A percentile compares a stretch with the other conserved stretches of the same genome.
phyloP scores from a whole-genome alignment of 2,329 filamentous ascomycete species.

The Talaromyces atroroseus region DNA sequence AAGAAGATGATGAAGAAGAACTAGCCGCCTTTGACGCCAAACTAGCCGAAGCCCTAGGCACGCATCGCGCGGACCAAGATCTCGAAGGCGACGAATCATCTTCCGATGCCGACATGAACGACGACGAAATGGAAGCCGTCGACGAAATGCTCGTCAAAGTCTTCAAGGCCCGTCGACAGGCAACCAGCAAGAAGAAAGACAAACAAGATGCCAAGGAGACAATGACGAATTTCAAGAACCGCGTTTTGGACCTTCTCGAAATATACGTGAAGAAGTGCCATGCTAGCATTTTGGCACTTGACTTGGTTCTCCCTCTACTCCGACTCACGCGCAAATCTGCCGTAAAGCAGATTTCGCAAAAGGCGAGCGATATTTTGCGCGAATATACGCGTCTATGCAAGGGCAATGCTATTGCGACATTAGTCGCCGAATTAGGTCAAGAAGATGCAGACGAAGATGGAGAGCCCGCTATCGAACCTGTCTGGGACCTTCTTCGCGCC shows the following conservation, averaged over 20 bases:
- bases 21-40: constrained; percentile 65
- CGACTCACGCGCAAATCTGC: constrained; percentile 68
- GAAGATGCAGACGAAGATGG: not conserved
- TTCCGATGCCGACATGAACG: constrained; percentile 75
- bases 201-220: constrained; percentile 82
- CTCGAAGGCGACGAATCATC: constrained; percentile 52
- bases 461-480: constrained; percentile 27
- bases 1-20: constrained; percentile 48
- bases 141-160: constrained; percentile 79
- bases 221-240: constrained; percentile 91
- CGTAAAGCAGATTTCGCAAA: constrained; percentile 68
- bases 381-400: constrained; percentile 63
- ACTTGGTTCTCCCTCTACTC: constrained; percentile 70
- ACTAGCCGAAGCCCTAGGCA: constrained; percentile 71
- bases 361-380: constrained; percentile 66
- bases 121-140: constrained; percentile 89
- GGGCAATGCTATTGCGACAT: constrained; percentile 40
- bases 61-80: constrained; percentile 55
- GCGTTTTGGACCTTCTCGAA: constrained; percentile 79
- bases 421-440: constrained; percentile 28
- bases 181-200: constrained; percentile 69
- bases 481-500: constrained; percentile 55
- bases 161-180: constrained; percentile 70
- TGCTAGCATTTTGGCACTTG: constrained; percentile 60
- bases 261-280: constrained; percentile 79